phyloP scores from a whole-genome alignment of 257 asterid species.

The Solanum peruvianum region DNA sequence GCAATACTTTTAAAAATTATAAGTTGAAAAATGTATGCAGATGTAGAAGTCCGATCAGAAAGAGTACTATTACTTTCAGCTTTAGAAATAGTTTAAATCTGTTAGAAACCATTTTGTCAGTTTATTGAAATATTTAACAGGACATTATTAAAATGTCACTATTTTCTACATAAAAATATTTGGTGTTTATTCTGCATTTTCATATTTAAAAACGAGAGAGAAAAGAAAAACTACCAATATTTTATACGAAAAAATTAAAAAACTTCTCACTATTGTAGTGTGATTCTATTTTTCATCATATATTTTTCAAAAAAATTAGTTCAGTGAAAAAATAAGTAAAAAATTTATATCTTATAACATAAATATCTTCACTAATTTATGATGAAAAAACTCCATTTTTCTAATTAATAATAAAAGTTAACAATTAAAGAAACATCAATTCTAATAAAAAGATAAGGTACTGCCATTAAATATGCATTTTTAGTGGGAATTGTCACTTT shows the following conservation, averaged over 20 bases:
- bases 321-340: too few species aligned
- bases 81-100: background rate
- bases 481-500: too few species aligned
- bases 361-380: too few species aligned
- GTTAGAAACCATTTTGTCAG: background rate
- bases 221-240: too few species aligned
- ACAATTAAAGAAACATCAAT: background rate
- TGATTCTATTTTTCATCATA: too few species aligned
- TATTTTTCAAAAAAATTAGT: too few species aligned
- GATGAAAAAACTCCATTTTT: background rate
- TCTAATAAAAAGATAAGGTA: background rate
- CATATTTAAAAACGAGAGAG: background rate
- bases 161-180: background rate
- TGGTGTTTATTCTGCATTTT: background rate
- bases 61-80: background rate
- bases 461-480: rapidly evolving
- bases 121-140: background rate
- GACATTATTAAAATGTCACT: background rate
- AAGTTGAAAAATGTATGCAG: background rate
- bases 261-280: background rate
- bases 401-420: background rate
- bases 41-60: background rate
- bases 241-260: too few species aligned
- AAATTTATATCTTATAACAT: background rate
- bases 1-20: background rate